These are phyloP conservation scores for Ascochyta rabiei DNA, from an alignment of 2,329 filamentous ascomycete species.

Conservation along the genomic window DNA sequence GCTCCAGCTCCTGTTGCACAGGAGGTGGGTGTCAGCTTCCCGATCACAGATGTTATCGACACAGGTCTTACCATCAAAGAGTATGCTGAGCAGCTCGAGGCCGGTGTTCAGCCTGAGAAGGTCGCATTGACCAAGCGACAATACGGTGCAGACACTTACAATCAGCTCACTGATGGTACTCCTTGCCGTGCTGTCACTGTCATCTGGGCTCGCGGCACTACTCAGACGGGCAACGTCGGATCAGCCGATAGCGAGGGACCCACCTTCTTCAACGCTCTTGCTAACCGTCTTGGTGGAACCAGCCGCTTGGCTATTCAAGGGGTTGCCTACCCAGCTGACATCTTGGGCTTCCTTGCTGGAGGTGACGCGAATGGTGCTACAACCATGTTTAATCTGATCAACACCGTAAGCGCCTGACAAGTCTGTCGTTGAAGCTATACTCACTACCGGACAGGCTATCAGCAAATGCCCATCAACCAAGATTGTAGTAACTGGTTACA, in stretches of 20 bases:
- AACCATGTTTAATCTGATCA: slow-evolving; percentile 51
- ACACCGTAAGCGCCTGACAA: slow-evolving; percentile 36
- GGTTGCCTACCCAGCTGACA: slow-evolving; percentile 57
- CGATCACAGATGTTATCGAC: slow-evolving; percentile 34
- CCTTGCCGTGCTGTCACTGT: slow-evolving; percentile 56
- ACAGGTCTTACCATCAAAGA: slow-evolving; percentile 32
- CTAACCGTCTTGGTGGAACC: slow-evolving; percentile 47
- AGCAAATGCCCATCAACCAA: slow-evolving; percentile 37
- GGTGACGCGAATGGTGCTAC: slow-evolving; percentile 53
- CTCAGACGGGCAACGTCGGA: slow-evolving; percentile 60
- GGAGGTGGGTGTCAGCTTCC: slow-evolving; percentile 28
- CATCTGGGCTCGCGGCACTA: slow-evolving; percentile 62
- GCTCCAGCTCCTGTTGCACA: slow-evolving; percentile 18
- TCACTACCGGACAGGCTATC: slow-evolving; percentile 14
- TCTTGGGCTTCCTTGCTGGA: slow-evolving; percentile 53
- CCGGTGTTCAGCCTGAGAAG: slow-evolving; percentile 9
- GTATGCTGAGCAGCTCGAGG: slow-evolving; percentile 32
- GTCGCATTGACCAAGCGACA: slow-evolving; percentile 21
- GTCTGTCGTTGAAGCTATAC: fast-evolving
- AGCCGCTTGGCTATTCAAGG: slow-evolving; percentile 59
- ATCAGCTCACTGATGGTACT: slow-evolving; percentile 41
- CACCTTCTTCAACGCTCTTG: slow-evolving; percentile 56
- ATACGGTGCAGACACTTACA: slow-evolving; percentile 34
- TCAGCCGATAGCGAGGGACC: slow-evolving; percentile 52
- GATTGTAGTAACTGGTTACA: slow-evolving; percentile 40